Base-by-base conservation (phyloP, 2,329 filamentous ascomycete genomes). In the Fusarium sp. region DNA sequence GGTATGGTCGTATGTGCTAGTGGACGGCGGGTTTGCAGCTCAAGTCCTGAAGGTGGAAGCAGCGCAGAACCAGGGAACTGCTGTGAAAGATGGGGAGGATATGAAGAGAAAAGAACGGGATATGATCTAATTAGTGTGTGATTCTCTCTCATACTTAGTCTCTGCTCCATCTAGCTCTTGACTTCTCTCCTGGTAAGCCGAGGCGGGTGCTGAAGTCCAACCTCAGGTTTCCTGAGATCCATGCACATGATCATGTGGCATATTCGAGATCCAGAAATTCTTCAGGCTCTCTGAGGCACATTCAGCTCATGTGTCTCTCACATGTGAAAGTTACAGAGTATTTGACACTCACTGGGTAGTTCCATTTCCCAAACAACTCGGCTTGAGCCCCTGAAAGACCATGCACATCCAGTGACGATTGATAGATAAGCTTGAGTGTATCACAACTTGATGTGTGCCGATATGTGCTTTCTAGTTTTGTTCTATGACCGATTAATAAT, bases 11-110 rank as follows among this genome's bases (percentile, higher is more conserved):
- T 46, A 46, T 46, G 42, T 46, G 20, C 23, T 27, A 16, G 23
- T 0, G 13, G 1, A 16, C 0, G 8, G 13, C 3, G 5, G 42
- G 2, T 6, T 46, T 6, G 1, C 5, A 0, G 14, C 4, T 27
- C 8, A 46, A n/a, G 14, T 46, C 0, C 4, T 0, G 1, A 3
- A 16, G 42, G 9, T 16, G 20, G 8, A 6, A 16, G 23, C 20
- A 27, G 23, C 14, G 3, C 0, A 1, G 42, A 25, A 6, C 4
- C 23, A 25, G 20, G 4, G 42, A 27, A 27, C 1, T 4, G 3
- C 6, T 6, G 4, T 25, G 42, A 27, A 46, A 46, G 23, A 11
- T 11, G 13, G 1, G 5, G 11, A 25, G 2, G 2, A 27, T 9
- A 16, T 46, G 38, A 3, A 1, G 3, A 3, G 13, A 27, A 44